Conservation (phyloP, 2,329 filamentous ascomycete genomes). For the Hypoxylon rubiginosum region DNA sequence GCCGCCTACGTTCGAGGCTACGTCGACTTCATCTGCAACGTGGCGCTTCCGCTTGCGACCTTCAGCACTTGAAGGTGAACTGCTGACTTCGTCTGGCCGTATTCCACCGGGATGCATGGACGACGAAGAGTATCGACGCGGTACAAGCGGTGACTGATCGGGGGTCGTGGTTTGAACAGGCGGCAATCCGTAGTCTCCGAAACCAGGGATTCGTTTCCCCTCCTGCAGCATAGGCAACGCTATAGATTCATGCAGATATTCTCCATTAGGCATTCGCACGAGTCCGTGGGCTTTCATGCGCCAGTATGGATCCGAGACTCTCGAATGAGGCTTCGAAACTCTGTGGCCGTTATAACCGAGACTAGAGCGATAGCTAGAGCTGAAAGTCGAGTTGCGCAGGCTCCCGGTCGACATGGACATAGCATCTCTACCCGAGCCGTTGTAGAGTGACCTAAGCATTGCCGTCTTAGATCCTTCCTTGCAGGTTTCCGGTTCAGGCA, state of each 20-base stretch:
- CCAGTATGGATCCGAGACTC: conserved; percentile 54
- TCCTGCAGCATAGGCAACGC: conserved; percentile 60
- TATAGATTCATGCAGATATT: conserved; percentile 66
- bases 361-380: conserved; percentile 53
- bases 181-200: conserved; percentile 56
- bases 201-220: conserved; percentile 56
- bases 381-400: conserved; percentile 52
- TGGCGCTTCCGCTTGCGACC: conserved; percentile 48
- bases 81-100: conserved; percentile 28
- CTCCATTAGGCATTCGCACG: conserved; percentile 66
- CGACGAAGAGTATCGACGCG: conserved; percentile 17
- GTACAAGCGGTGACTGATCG: conserved; percentile 35
- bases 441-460: conserved; percentile 47
- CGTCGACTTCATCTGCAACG: conserved; percentile 42
- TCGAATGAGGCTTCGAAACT: conserved; percentile 49
- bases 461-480: conserved; percentile 52
- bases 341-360: conserved; percentile 52
- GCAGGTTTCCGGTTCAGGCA: conserved; percentile 43
- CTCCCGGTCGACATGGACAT: conserved; percentile 51
- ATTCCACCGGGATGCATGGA: conserved; percentile 19
- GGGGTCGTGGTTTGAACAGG: conserved; percentile 39
- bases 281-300: conserved; percentile 56
- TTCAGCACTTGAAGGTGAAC: conserved; percentile 41
- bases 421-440: conserved; percentile 44
- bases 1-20: conserved; percentile 42